phyloP scores from a whole-genome alignment of 2,329 filamentous ascomycete genomes.

The Thelonectria blattea region DNA sequence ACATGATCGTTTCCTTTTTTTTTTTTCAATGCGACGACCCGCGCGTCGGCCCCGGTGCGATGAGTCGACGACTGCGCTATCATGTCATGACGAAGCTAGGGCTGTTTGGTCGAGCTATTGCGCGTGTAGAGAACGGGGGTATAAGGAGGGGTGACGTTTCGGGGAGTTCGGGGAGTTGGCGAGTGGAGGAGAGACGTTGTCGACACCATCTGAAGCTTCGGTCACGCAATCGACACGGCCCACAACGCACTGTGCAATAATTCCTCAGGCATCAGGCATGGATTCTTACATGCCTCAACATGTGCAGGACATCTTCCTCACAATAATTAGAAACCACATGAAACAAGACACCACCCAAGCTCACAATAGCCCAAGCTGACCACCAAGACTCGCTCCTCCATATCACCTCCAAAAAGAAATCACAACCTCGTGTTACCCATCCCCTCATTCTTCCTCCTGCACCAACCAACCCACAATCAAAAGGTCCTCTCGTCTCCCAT shows the following conservation, averaged over 20 bases:
- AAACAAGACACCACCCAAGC: too few relatives aligned
- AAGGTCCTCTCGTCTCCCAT: neutral
- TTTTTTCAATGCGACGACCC: conserved; percentile 19
- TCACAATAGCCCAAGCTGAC: too few relatives aligned
- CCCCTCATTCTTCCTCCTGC: neutral
- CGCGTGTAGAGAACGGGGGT: neutral
- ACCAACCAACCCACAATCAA: neutral
- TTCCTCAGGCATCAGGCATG: neutral
- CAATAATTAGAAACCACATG: too few relatives aligned
- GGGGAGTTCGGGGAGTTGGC: conserved; percentile 10
- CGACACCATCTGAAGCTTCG: conserved; percentile 6
- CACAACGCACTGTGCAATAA: conserved; percentile 5
- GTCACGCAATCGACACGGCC: conserved; percentile 21
- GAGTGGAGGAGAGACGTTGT: conserved; percentile 4
- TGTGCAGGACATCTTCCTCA: too few relatives aligned
- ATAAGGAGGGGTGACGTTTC: conserved; percentile 4
- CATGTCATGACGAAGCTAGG: conserved; percentile 1
- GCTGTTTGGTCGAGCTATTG: neutral
- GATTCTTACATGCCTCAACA: too few relatives aligned
- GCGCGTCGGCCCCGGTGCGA: neutral
- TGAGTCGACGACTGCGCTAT: neutral
- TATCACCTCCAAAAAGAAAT: neutral
- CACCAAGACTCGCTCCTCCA: neutral
- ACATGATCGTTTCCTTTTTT: neutral
- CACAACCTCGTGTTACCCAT: neutral